Evolutionary conservation across 352 stramenopile species (phyloP).

Genomic region (Phytophthora idaei): DNA sequence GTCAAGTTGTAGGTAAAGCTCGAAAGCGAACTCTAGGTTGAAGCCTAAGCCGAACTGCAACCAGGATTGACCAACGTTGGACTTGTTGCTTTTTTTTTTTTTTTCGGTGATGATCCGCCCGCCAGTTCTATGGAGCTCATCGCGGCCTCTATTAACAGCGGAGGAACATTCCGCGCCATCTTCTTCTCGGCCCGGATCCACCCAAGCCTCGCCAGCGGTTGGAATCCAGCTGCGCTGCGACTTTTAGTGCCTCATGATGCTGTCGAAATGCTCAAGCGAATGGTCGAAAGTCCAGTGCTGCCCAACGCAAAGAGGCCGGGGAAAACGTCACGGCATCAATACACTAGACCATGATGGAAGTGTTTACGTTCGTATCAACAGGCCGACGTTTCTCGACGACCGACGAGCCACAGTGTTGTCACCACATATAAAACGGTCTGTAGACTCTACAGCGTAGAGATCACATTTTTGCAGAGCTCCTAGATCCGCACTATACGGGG

Average conservation of each 20-base stretch:
- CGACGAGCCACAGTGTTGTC: conserved; percentile 5
- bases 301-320: not conserved
- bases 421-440: not conserved
- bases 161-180: not conserved
- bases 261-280: not conserved
- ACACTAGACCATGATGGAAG: not conserved
- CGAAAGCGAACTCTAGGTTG: conserved; percentile 2
- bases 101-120: conserved; percentile 7
- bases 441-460: not conserved
- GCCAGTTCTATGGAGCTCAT: not conserved
- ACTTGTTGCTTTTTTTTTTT: not conserved
- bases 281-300: not conserved
- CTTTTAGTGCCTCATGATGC: conserved; percentile 10
- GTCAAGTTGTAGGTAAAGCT: conserved; percentile 5
- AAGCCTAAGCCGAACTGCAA: not conserved
- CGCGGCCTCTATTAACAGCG: not conserved
- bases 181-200: not conserved
- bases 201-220: too few relatives aligned
- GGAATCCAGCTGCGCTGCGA: not conserved
- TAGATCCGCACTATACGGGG: not conserved
- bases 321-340: not conserved
- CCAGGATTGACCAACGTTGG: conserved; percentile 25
- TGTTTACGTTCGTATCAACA: not conserved
- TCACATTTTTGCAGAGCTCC: not conserved
- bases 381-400: conserved; percentile 1